These are phyloP conservation scores for Akanthomyces muscarius DNA, from an alignment of 2,329 filamentous ascomycete genomes.

Conservation along the genomic window DNA sequence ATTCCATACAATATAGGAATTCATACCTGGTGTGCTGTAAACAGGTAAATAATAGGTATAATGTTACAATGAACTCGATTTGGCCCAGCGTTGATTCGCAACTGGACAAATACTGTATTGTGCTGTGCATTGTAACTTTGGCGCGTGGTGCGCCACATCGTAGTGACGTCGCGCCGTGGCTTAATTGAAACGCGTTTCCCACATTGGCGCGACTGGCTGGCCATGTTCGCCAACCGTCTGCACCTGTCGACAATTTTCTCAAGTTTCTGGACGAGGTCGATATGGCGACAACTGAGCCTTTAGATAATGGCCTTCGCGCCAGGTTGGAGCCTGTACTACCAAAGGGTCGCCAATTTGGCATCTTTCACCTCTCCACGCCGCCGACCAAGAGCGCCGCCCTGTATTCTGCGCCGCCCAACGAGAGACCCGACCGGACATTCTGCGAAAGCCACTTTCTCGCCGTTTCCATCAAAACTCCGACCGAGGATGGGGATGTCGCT, in stretches of 20 bases:
- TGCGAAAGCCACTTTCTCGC: slow-evolving; percentile 77
- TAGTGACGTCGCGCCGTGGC: slow-evolving; percentile 3
- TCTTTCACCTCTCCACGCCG: slow-evolving; percentile 85
- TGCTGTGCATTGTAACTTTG: not conserved
- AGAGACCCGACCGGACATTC: slow-evolving; percentile 71
- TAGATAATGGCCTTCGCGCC: slow-evolving; percentile 1
- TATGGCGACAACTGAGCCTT: not conserved
- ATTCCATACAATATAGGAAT: not conserved
- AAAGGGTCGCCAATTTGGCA: slow-evolving; percentile 54
- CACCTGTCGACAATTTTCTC: not conserved
- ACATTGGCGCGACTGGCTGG: not conserved
- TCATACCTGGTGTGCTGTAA: too few relatives aligned
- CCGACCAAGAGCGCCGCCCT: slow-evolving; percentile 71
- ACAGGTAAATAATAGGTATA: too few relatives aligned
- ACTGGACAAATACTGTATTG: not conserved
- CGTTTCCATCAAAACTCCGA: slow-evolving; percentile 41
- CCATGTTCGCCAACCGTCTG: not conserved
- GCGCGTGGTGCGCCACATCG: not conserved
- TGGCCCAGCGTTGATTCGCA: too few relatives aligned
- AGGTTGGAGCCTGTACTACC: slow-evolving; percentile 49
- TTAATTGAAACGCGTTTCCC: slow-evolving; percentile 17
- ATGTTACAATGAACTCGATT: not conserved
- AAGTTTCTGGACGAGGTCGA: too few relatives aligned
- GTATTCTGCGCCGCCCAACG: slow-evolving; percentile 71
- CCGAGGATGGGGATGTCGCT: not conserved